Percentiles rank a stretch among this genome's conserved stretches.
Conservation (phyloP, 2,329 filamentous ascomycete species). For the Balansia obtecta region DNA sequence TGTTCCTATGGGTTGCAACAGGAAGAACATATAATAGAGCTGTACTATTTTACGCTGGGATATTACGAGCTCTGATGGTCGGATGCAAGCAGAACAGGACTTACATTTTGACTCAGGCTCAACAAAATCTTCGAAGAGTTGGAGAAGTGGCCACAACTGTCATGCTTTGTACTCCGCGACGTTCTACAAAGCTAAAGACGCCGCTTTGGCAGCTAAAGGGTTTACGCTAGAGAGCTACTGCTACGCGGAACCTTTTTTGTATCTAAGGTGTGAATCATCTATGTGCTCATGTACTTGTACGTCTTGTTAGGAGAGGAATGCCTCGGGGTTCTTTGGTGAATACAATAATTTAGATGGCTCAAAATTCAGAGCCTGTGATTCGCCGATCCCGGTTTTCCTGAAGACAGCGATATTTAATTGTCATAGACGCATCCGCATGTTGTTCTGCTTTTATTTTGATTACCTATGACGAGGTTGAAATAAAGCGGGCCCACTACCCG, state of each 20-base stretch:
- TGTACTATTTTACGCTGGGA: slow-evolving; percentile 3
- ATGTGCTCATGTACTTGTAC: slow-evolving; percentile 3
- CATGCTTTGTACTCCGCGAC: not conserved
- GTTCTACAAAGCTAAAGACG: not conserved
- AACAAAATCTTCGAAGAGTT: not conserved
- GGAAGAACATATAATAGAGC: slow-evolving; percentile 4
- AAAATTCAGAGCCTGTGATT: not conserved
- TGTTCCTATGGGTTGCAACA: slow-evolving; percentile 2
- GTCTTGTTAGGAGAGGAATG: not conserved
- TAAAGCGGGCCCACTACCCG: not conserved
- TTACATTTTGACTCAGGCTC: not conserved
- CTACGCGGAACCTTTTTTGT: not conserved
- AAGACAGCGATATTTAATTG: too few species aligned
- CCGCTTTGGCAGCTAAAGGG: not conserved
- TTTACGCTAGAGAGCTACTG: not conserved
- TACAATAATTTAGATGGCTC: not conserved
- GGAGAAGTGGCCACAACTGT: not conserved
- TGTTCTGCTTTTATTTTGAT: too few species aligned
- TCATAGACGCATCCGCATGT: too few species aligned
- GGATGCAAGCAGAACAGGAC: not conserved
- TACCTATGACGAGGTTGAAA: not conserved
- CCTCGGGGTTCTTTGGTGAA: not conserved
- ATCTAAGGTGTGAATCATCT: not conserved
- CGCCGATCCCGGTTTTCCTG: too few species aligned
- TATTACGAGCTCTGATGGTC: not conserved